Conservation (phyloP, 257 asterid species). For the Penstemon eatonii region DNA sequence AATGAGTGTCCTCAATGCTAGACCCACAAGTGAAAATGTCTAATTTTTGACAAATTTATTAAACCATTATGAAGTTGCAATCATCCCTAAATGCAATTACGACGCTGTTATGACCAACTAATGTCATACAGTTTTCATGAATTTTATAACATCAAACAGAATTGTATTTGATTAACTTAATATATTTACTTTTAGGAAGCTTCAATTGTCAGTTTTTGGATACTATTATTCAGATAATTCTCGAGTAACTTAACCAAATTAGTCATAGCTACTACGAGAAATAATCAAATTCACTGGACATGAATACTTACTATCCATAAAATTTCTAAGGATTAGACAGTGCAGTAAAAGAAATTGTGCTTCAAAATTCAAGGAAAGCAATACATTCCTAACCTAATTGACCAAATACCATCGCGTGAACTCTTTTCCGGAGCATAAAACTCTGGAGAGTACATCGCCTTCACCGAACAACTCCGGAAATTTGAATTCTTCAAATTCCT, state of each 20-base stretch:
- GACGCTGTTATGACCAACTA: background rate
- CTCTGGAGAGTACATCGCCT: constrained; percentile 49
- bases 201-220: background rate
- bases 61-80: background rate
- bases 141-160: background rate
- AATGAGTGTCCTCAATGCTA: background rate
- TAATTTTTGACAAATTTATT: background rate
- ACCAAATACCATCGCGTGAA: constrained; percentile 70
- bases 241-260: background rate
- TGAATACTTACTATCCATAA: constrained; percentile 3
- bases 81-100: background rate
- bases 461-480: constrained; percentile 37
- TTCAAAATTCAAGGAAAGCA: background rate
- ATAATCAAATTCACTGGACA: background rate
- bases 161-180: background rate
- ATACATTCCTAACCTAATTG: constrained; percentile 58
- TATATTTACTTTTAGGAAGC: background rate
- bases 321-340: background rate
- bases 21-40: background rate
- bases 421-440: constrained; percentile 42
- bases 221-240: background rate
- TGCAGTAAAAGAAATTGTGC: too few relatives aligned
- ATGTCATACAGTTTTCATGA: background rate
- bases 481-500: constrained; percentile 47
- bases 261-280: background rate